A percentile compares a stretch with the other conserved stretches of the same genome.
These are phyloP conservation scores for Boletus sp. DNA, from an alignment of 1,284 basidiomycete species.

Conservation along the genomic window DNA sequence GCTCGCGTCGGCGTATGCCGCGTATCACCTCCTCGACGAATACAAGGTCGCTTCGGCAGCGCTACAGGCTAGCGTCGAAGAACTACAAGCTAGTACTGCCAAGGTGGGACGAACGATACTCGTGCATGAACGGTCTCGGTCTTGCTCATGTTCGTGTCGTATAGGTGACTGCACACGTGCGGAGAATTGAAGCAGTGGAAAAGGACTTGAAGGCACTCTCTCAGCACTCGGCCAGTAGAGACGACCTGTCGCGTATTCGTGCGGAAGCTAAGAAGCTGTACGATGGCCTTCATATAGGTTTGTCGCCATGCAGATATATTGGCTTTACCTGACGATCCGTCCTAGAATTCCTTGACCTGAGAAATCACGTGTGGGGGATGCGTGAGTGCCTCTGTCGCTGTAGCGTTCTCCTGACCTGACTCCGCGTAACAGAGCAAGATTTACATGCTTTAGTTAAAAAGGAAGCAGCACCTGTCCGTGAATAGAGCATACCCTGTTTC, in stretches of 20 bases:
- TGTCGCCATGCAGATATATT: conserved; percentile 12
- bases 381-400: conserved; percentile 55
- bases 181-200: conserved; percentile 86
- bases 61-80: conserved; percentile 85
- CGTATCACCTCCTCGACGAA: conserved; percentile 88
- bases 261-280: conserved; percentile 87
- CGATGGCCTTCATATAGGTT: conserved; percentile 77
- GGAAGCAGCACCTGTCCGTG: conserved; percentile 59
- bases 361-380: conserved; percentile 82
- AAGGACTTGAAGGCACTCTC: conserved; percentile 82
- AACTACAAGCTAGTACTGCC: conserved; percentile 82
- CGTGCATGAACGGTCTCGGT: conserved; percentile 27
- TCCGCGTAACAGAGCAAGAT: conserved; percentile 66
- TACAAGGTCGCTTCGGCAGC: conserved; percentile 86
- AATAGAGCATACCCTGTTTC: conserved; percentile 36
- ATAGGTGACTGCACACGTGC: conserved; percentile 83
- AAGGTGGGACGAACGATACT: conserved; percentile 52
- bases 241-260: conserved; percentile 75
- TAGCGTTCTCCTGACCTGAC: neutral
- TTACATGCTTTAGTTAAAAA: conserved; percentile 74
- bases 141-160: neutral
- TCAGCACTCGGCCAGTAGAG: conserved; percentile 71
- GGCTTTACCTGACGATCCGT: neutral
- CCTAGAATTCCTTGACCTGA: conserved; percentile 72
- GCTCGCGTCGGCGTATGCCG: conserved; percentile 79